Percentiles rank a stretch among this genome's conserved stretches.
These are phyloP conservation scores for Hyphopichia fennica DNA, from an alignment of 1,139 yeast genomes.

Conservation along the genomic window DNA sequence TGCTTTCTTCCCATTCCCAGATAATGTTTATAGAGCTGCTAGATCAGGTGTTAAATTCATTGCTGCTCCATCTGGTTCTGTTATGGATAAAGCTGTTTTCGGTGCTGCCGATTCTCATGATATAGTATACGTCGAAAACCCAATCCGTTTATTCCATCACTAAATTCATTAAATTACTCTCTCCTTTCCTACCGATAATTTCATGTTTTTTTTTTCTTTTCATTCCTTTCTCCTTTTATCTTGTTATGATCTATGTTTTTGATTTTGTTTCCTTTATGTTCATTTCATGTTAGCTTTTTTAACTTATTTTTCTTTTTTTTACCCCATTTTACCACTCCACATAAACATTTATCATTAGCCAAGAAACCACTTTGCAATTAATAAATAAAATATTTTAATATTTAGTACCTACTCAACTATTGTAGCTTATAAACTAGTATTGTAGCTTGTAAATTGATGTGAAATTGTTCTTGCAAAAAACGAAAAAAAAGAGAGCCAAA, in stretches of 20 bases:
- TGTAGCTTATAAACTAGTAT: too few relatives aligned
- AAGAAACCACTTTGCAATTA: too few relatives aligned
- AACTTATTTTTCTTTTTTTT: neutral
- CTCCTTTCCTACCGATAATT: neutral
- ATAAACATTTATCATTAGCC: too few relatives aligned
- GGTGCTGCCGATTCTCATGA: constrained; percentile 91
- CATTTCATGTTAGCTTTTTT: neutral
- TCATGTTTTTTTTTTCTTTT: neutral
- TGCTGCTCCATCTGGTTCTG: constrained; percentile 97
- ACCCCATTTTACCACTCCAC: too few relatives aligned
- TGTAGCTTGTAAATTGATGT: too few relatives aligned
- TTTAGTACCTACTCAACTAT: too few relatives aligned
- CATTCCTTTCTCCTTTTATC: neutral
- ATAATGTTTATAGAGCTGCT: constrained; percentile 95
- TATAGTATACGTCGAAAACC: constrained; percentile 89
- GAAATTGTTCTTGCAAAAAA: too few relatives aligned
- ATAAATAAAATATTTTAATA: too few relatives aligned
- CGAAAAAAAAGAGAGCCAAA: neutral
- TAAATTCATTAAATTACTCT: constrained; percentile 33
- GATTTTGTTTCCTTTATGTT: neutral
- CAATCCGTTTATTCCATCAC: constrained; percentile 97
- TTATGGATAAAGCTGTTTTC: constrained; percentile 95
- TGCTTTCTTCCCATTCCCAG: constrained; percentile 99
- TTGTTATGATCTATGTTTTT: neutral
- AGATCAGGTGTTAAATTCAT: constrained; percentile 93